Evolutionary conservation across 257 asterid species (phyloP).

Genomic region (Primulina tabacum): DNA sequence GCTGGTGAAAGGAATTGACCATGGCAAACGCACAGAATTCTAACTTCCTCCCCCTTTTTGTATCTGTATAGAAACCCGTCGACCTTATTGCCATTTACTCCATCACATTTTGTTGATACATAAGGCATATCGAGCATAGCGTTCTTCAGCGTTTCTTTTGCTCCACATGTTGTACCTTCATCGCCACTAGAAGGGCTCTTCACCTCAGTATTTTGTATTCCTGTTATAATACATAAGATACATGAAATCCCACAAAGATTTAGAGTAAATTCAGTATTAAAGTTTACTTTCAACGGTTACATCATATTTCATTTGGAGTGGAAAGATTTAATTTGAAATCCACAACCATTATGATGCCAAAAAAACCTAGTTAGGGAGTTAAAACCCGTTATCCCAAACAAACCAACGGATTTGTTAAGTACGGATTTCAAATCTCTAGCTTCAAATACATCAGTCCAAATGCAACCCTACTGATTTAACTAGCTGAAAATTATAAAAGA

Average conservation of each 20-base stretch:
- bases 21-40: slow-evolving; percentile 80
- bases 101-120: slow-evolving; percentile 54
- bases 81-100: slow-evolving; percentile 45
- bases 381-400: no score
- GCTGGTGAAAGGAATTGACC: slow-evolving; percentile 74
- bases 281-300: no score
- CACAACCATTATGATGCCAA: no score
- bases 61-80: slow-evolving; percentile 71
- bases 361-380: no score
- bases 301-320: no score
- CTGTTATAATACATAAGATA: slow-evolving; percentile 9
- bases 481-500: background rate
- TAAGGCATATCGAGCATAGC: slow-evolving; percentile 60
- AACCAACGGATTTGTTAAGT: no score
- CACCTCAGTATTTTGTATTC: slow-evolving; percentile 23
- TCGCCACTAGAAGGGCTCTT: slow-evolving; percentile 23
- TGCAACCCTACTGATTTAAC: no score
- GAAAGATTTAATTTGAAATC: no score
- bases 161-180: slow-evolving; percentile 16
- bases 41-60: slow-evolving; percentile 67
- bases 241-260: slow-evolving; percentile 4
- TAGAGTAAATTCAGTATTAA: background rate
- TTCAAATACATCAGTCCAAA: no score
- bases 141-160: slow-evolving; percentile 28
- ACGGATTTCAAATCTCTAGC: no score